phyloP scores from a whole-genome alignment of 2,329 filamentous ascomycete species.

The Myriosclerotinia duriaeana region DNA sequence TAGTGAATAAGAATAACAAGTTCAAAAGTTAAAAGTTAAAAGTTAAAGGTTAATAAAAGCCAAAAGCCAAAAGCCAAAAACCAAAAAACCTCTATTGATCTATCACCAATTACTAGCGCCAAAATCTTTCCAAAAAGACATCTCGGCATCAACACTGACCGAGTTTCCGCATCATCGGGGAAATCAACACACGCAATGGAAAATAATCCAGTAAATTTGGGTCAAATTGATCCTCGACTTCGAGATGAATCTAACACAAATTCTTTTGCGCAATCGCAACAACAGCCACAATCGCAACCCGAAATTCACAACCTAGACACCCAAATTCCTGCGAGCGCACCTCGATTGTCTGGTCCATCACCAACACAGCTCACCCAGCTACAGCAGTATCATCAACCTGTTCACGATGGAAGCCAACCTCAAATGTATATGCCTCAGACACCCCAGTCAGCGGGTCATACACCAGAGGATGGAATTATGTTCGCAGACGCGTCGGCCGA shows the following conservation, averaged over 20 bases:
- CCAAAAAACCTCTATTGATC: no score
- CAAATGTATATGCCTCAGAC: conserved; percentile 33
- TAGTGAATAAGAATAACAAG: no score
- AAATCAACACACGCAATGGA: conserved; percentile 6
- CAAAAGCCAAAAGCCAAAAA: no score
- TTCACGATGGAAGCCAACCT: conserved; percentile 23
- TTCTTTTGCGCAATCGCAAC: conserved; percentile 22
- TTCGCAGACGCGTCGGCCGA: conserved; percentile 34
- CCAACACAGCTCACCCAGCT: conserved; percentile 21
- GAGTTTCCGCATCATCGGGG: neutral
- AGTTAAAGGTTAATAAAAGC: no score
- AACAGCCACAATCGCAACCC: conserved; percentile 15
- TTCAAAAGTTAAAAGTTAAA: no score
- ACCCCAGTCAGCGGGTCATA: conserved; percentile 31
- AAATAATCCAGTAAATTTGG: conserved; percentile 16
- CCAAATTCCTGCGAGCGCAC: conserved; percentile 17
- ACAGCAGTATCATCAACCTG: conserved; percentile 23
- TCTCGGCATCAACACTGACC: conserved; percentile 7
- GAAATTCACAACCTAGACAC: conserved; percentile 18
- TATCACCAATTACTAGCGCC: neutral
- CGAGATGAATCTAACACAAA: conserved; percentile 24
- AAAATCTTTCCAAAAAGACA: neutral
- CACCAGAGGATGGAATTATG: conserved; percentile 28
- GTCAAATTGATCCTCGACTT: conserved; percentile 28
- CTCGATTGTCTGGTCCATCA: conserved; percentile 20